Evolutionary conservation across 495 filamentous ascomycete genomes (phyloP).

Genomic region (Talaromyces trachyspermus): DNA sequence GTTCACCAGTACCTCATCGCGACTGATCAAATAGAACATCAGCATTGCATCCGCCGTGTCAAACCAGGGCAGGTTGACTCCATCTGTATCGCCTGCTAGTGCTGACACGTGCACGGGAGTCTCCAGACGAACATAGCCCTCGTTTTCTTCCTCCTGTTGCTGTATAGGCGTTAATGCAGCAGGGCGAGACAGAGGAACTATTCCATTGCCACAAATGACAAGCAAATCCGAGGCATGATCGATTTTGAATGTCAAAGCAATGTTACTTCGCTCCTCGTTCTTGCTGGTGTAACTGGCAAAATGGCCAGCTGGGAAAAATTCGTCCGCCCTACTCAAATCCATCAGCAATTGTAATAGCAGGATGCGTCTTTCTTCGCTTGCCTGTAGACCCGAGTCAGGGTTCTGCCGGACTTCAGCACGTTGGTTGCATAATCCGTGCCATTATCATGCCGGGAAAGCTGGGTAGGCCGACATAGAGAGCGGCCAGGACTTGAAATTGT

Average conservation of each 20-base stretch:
- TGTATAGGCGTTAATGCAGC: background rate
- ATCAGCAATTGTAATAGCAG: too few species aligned
- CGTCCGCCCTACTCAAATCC: background rate
- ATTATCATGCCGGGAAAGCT: slow-evolving; percentile 2
- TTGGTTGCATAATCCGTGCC: slow-evolving; percentile 1
- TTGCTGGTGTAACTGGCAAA: background rate
- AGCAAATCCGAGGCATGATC: background rate
- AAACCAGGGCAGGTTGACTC: slow-evolving; percentile 3
- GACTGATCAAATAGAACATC: slow-evolving; percentile 6
- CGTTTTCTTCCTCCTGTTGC: background rate
- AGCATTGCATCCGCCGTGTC: slow-evolving; percentile 3
- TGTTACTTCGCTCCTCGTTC: background rate
- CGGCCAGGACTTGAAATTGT: background rate
- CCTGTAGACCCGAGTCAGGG: slow-evolving; percentile 4
- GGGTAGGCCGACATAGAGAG: background rate
- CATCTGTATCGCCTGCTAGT: slow-evolving; percentile 1
- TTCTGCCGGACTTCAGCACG: background rate
- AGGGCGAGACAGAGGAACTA: background rate
- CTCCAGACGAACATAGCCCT: background rate
- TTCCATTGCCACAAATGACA: background rate
- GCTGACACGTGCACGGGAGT: background rate
- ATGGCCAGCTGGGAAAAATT: background rate
- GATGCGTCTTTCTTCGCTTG: too few species aligned
- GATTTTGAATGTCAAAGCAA: background rate
- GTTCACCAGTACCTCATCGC: background rate